phyloP scores from a whole-genome alignment of 768 basidiomycete species.

The Phylloporus scabripes region DNA sequence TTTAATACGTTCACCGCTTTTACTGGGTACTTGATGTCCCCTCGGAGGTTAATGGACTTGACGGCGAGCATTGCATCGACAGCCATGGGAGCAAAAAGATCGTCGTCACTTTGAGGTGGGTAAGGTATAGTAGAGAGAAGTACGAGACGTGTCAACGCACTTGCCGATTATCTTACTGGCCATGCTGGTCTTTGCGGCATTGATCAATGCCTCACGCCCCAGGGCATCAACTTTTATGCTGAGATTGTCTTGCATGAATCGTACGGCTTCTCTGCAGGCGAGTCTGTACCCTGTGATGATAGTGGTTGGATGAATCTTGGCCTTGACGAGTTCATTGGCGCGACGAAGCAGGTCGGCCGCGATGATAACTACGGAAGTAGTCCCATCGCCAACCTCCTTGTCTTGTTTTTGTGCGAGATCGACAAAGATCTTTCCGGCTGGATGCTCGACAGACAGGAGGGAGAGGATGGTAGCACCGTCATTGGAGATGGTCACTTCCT shows the following conservation, averaged over 20 bases:
- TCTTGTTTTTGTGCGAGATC: conserved; percentile 99
- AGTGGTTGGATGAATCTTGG: conserved; percentile 97
- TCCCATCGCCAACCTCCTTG: conserved; percentile 98
- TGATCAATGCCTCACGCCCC: conserved; percentile 89
- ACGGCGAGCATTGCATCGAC: conserved; percentile 99
- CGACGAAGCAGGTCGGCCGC: conserved; percentile 95
- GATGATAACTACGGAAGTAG: conserved; percentile 96
- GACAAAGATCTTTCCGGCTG: conserved; percentile 95
- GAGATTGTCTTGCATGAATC: conserved; percentile 96
- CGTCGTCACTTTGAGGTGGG: conserved; percentile 69
- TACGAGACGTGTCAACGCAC: conserved; percentile 46
- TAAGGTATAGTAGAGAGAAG: conserved; percentile 1
- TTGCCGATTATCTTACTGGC: conserved; percentile 96
- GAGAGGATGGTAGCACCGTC: conserved; percentile 99
- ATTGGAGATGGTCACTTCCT: conserved; percentile 99
- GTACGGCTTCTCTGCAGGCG: conserved; percentile 95
- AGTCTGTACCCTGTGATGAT: conserved; percentile 98
- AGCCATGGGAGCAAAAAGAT: conserved; percentile 96
- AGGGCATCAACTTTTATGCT: conserved; percentile 90
- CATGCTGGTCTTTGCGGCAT: conserved; percentile 98
- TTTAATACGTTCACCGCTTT: conserved; percentile 99
- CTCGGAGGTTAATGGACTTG: conserved; percentile 86
- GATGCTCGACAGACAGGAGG: conserved; percentile 90
- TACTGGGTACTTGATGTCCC: conserved; percentile 97
- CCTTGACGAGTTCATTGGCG: conserved; percentile 96